A percentile compares a stretch with the other conserved stretches of the same genome.
Conservation (phyloP, 208 protist species). For the Balamuthia mandrillaris region DNA sequence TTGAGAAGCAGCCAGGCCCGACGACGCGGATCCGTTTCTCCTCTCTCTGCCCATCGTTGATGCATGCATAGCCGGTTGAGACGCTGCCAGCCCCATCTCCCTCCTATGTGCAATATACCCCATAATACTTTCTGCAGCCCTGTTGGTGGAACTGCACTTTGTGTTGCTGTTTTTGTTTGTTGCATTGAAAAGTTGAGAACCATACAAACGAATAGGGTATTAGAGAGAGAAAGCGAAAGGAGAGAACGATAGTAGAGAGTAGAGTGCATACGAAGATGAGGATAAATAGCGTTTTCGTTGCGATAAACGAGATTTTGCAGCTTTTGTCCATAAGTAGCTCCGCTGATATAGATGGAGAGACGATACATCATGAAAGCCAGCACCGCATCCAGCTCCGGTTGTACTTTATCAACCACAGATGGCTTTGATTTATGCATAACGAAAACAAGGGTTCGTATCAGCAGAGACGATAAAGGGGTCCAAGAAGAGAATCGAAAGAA, state of each 20-base stretch:
- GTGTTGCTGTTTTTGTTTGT: too few species aligned
- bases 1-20: constrained; percentile 40
- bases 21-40: constrained; percentile 1
- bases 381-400: constrained; percentile 52
- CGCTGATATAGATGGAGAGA: constrained; percentile 50
- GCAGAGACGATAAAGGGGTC: too few species aligned
- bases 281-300: constrained; percentile 41
- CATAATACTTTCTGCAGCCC: too few species aligned
- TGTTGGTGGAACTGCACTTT: too few species aligned
- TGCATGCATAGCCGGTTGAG: too few species aligned
- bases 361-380: constrained; percentile 50
- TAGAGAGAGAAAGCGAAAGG: not conserved
- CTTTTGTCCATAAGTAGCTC: constrained; percentile 49
- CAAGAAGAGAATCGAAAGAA: not conserved
- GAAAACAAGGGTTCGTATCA: too few species aligned
- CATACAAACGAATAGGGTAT: not conserved
- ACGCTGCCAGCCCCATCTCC: not conserved
- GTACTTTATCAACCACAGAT: constrained; percentile 40
- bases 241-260: not conserved
- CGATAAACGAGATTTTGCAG: constrained; percentile 56
- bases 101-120: too few species aligned
- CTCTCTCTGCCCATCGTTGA: not conserved
- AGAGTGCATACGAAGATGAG: not conserved
- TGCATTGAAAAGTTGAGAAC: not conserved
- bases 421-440: too few species aligned